Percentiles rank a stretch among this genome's conserved stretches.
Evolutionary conservation across 2,329 filamentous ascomycete genomes (phyloP).

Genomic region (Aspergillus neotritici): DNA sequence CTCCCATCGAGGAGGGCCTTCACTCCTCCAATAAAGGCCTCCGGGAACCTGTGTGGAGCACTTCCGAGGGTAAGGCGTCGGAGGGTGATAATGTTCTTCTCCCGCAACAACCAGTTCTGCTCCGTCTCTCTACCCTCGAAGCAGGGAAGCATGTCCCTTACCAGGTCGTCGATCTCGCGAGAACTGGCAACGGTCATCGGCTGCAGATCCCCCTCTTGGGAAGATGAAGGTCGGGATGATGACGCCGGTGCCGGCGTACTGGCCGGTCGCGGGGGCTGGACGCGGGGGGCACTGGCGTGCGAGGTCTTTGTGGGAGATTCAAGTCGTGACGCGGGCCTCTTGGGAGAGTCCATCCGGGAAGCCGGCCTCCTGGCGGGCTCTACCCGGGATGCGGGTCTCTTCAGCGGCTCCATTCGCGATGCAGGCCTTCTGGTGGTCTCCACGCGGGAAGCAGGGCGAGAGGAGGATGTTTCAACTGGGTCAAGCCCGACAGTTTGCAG

Average conservation of each 20-base stretch:
- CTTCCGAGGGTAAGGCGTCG: conserved; percentile 79
- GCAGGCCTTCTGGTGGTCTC: no score
- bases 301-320: no score
- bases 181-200: conserved; percentile 78
- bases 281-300: no score
- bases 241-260: background rate
- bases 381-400: no score
- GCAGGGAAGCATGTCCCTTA: conserved; percentile 70
- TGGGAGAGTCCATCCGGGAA: no score
- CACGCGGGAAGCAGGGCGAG: conserved; percentile 12
- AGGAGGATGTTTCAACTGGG: conserved; percentile 17
- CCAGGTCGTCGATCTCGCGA: conserved; percentile 80
- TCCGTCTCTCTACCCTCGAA: conserved; percentile 90
- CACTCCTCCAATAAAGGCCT: conserved; percentile 63
- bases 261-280: no score
- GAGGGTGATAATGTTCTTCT: conserved; percentile 71
- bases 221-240: conserved; percentile 1
- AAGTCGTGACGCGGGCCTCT: no score
- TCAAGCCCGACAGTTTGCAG: conserved; percentile 63
- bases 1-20: conserved; percentile 79
- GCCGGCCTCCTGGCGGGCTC: no score
- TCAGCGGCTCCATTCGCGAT: no score
- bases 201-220: conserved; percentile 61
- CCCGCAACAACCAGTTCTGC: conserved; percentile 82
- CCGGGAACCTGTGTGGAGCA: conserved; percentile 67